Evolutionary conservation across 257 asterid species (phyloP).

Genomic region (Lycium barbarum): DNA sequence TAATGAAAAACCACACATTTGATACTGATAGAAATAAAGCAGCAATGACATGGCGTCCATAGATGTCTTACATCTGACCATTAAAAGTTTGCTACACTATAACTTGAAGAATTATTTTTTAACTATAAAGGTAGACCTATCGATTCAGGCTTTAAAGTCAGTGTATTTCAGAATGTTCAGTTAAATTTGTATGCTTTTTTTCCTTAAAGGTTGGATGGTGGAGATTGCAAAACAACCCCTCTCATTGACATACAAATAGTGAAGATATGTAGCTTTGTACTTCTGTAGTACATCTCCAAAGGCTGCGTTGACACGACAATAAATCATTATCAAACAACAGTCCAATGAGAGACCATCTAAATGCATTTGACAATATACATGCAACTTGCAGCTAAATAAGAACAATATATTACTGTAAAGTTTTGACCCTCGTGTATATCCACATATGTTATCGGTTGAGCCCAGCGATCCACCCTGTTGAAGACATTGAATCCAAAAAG

Average conservation of each 20-base stretch:
- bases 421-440: slow-evolving; percentile 73
- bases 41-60: background rate
- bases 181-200: background rate
- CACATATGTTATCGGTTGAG: slow-evolving; percentile 88
- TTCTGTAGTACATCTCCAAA: background rate
- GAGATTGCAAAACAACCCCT: background rate
- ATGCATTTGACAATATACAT: background rate
- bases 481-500: slow-evolving; percentile 66
- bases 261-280: background rate
- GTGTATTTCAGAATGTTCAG: background rate
- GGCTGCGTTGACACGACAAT: background rate
- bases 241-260: background rate
- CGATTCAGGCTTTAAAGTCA: background rate
- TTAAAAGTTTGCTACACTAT: background rate
- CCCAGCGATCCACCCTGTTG: slow-evolving; percentile 83
- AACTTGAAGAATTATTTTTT: background rate
- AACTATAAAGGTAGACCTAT: background rate
- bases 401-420: slow-evolving; percentile 66
- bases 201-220: background rate
- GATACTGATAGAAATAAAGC: background rate
- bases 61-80: background rate
- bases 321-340: background rate
- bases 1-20: background rate
- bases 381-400: slow-evolving; percentile 2
- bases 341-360: background rate